Conservation (phyloP, 31 red algal species). For the Endocladia muricata region DNA sequence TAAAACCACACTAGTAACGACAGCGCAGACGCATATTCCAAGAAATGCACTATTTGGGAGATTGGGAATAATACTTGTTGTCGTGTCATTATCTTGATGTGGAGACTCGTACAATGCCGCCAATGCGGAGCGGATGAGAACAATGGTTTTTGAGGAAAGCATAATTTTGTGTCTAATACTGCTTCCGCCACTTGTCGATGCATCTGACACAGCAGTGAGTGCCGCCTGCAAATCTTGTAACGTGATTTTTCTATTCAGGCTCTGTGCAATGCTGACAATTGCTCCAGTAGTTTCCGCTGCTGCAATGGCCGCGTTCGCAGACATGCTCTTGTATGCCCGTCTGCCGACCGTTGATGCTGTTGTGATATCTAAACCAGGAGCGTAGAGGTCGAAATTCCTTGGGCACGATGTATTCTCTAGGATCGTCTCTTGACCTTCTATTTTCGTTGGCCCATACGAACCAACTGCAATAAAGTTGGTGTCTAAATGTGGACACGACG, state of each 20-base stretch:
- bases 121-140: background rate
- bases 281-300: background rate
- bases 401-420: background rate
- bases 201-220: background rate
- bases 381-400: background rate
- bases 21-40: constrained; percentile 4
- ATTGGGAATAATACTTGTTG: background rate
- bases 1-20: no score
- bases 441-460: background rate
- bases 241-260: no score
- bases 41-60: background rate
- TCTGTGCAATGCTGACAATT: background rate
- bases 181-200: background rate
- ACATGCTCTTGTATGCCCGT: background rate
- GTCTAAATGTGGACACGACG: background rate
- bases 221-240: background rate
- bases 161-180: background rate
- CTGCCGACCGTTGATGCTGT: background rate
- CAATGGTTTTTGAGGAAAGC: background rate
- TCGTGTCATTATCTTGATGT: background rate
- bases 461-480: background rate
- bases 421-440: background rate
- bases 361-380: background rate
- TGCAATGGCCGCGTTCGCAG: background rate
- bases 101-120: background rate